A percentile compares a stretch with the other conserved stretches of the same genome.
These are phyloP conservation scores for Nannizziopsis barbatae DNA, from an alignment of 2,329 filamentous ascomycete species.

Conservation along the genomic window DNA sequence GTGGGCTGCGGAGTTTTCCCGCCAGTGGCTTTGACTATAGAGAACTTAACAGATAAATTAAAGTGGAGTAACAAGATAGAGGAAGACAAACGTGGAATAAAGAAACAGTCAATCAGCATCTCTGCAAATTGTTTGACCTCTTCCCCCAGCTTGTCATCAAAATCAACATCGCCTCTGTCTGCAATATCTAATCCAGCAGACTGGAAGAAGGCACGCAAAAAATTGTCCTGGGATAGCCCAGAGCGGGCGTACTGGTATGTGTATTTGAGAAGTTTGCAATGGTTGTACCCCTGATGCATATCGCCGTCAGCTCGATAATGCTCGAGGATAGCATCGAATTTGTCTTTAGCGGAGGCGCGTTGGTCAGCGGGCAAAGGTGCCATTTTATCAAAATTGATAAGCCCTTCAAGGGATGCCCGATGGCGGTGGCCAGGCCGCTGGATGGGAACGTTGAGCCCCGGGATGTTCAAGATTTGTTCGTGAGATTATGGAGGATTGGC, in stretches of 20 bases:
- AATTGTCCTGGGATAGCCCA: background rate
- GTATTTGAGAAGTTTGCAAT: background rate
- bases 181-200: background rate
- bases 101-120: background rate
- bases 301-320: background rate
- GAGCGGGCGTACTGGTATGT: background rate
- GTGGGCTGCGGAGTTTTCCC: background rate
- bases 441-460: no score
- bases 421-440: no score
- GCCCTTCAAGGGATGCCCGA: background rate
- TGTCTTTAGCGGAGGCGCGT: background rate
- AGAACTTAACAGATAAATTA: background rate
- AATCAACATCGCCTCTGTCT: background rate
- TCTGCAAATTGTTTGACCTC: background rate
- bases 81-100: background rate
- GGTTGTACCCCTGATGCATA: background rate
- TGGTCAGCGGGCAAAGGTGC: background rate
- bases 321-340: background rate
- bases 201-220: background rate
- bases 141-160: background rate
- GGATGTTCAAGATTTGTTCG: no score
- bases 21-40: background rate
- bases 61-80: background rate
- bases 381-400: background rate
- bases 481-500: no score